Evolutionary conservation across 345 rosid species (phyloP).

Genomic region (Turritis glabra): DNA sequence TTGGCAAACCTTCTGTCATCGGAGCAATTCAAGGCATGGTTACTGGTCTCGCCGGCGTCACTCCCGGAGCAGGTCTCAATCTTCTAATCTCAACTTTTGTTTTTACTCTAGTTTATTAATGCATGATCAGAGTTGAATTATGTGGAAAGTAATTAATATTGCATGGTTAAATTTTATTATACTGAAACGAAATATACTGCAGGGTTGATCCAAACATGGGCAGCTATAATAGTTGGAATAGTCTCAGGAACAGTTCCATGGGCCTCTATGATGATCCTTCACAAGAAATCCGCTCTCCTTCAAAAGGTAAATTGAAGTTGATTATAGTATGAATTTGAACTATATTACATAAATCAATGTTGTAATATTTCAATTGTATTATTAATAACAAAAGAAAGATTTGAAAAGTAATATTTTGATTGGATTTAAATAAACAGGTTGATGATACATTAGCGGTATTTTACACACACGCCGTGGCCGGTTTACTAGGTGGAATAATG

Average conservation of each 20-base stretch:
- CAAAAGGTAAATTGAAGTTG: slow-evolving; percentile 43
- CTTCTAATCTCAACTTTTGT: neutral
- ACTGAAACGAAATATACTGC: slow-evolving; percentile 18
- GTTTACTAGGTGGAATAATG: slow-evolving; percentile 70
- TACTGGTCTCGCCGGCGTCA: slow-evolving; percentile 83
- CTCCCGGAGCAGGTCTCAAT: slow-evolving; percentile 84
- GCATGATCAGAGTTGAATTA: neutral
- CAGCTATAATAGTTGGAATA: slow-evolving; percentile 75
- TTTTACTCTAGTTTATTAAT: neutral
- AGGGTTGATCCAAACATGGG: slow-evolving; percentile 94
- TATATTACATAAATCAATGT: neutral
- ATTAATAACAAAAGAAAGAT: neutral
- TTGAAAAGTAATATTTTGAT: neutral
- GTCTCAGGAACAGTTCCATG: slow-evolving; percentile 87
- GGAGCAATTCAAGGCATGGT: slow-evolving; percentile 98
- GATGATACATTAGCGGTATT: slow-evolving; percentile 91
- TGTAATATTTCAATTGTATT: neutral
- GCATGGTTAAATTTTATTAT: neutral
- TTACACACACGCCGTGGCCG: slow-evolving; percentile 96
- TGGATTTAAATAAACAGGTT: slow-evolving; percentile 40
- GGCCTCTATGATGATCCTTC: slow-evolving; percentile 95
- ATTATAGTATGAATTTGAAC: neutral
- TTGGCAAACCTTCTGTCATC: slow-evolving; percentile 88
- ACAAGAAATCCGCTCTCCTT: slow-evolving; percentile 63
- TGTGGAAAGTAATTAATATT: neutral